phyloP scores from a whole-genome alignment of 1,284 basidiomycete genomes.

The Anthracocystis setariae region DNA sequence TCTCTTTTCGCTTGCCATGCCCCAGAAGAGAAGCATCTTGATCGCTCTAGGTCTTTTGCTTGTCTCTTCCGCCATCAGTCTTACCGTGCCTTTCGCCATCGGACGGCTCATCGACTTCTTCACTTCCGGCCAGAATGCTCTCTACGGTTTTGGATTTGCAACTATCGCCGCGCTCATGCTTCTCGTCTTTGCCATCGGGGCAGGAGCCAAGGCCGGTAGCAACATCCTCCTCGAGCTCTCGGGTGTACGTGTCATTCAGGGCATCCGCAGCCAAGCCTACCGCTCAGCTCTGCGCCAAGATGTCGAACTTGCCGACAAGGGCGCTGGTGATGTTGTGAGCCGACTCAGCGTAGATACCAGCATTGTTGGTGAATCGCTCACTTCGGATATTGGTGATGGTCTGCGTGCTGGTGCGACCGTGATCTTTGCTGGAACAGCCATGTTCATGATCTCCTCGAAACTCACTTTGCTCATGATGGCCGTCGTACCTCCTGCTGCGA shows the following conservation, averaged over 20 bases:
- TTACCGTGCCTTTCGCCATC: conserved; percentile 70
- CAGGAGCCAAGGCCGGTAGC: conserved; percentile 84
- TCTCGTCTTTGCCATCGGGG: conserved; percentile 85
- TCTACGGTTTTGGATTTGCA: conserved; percentile 75
- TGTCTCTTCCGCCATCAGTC: conserved; percentile 75
- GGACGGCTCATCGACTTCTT: conserved; percentile 67
- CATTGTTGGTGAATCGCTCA: conserved; percentile 90
- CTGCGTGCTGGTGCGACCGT: conserved; percentile 61
- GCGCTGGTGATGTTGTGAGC: conserved; percentile 93
- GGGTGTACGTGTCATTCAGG: conserved; percentile 91
- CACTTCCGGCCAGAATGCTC: conserved; percentile 48
- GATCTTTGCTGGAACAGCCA: conserved; percentile 79
- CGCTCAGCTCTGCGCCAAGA: conserved; percentile 84
- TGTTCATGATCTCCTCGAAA: conserved; percentile 93
- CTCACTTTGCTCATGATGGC: conserved; percentile 91
- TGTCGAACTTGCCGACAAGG: conserved; percentile 80
- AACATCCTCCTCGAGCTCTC: conserved; percentile 83
- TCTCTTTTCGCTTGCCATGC: conserved; percentile 61
- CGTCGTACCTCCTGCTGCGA: conserved; percentile 91
- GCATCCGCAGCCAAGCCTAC: conserved; percentile 85
- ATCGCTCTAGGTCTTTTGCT: conserved; percentile 63
- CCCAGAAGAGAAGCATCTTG: conserved; percentile 59
- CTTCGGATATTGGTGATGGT: conserved; percentile 61
- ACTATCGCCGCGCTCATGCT: conserved; percentile 82
- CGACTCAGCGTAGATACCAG: conserved; percentile 90